Base-by-base conservation (phyloP, 768 basidiomycete species). In the Mycena venus region DNA sequence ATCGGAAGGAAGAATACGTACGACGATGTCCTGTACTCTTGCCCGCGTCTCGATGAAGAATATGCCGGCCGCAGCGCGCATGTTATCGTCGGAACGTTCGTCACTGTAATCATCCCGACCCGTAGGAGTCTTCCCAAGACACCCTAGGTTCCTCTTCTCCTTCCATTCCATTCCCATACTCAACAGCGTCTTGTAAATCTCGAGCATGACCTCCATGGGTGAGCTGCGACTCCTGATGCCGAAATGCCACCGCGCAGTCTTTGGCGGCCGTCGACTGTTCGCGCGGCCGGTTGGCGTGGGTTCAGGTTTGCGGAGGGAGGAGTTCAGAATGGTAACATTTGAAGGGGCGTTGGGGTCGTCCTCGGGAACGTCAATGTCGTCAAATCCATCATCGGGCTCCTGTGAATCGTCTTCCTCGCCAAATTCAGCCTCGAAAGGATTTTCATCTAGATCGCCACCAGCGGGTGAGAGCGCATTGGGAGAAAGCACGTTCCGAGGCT, bases 141-240 rank as follows among this genome's bases (percentile, higher is more conserved):
- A 92, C 1, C 94, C 94, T 2, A 96, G 83, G 72, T 91, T 91
- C 75, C 89, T 90, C 88, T 98, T 98, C 86, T 94, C 92, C 82
- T 95, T 95, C 98, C 98, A 99, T 84, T 99, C 96, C 96, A 99
- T 98, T 19, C 94, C 95, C 23, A 99, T 87, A 72, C 92, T 87
- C 84, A 94, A 94, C 61, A 99, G 85, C 51, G 97, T 98, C 74
- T 95, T 88, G 84, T 99, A 99, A 63, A 99, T 98, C 88, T 99
- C 98, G 29, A 98, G 85, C 97, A 99, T 99, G 27, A 99, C 98
- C 83, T 99, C 98, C 95, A 99, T 98, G 25, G 97, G 98, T 36
- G 97, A 96, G 70, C 93, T 94, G 72, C 97, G 89, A 78, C 95
- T 97, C 36, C 98, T 90, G 47, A 99, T 99, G 10, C 98, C 98